phyloP scores from a whole-genome alignment of 768 basidiomycete genomes.

The Clavulina sp. region DNA sequence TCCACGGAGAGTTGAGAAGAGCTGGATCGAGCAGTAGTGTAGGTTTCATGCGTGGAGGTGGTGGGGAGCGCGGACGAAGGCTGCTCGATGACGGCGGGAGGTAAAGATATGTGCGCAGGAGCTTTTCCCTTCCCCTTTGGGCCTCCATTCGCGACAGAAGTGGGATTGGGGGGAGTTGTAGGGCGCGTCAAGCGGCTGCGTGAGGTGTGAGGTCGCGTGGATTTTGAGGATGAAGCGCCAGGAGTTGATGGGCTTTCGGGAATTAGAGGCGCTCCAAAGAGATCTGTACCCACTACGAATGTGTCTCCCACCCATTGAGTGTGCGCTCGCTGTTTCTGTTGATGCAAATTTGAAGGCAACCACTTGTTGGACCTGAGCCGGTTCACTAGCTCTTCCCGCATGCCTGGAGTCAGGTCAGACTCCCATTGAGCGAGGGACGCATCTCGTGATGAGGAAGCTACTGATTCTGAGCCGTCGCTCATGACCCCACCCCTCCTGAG shows the following conservation, averaged over 20 bases:
- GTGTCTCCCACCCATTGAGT: conserved; percentile 48
- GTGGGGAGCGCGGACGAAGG: too few species aligned
- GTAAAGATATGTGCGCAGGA: not conserved
- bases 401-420: conserved; percentile 30
- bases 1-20: too few species aligned
- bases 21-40: too few species aligned
- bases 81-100: not conserved
- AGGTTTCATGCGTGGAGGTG: too few species aligned
- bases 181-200: not conserved
- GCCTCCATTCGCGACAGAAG: not conserved
- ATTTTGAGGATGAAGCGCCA: not conserved
- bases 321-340: conserved; percentile 15
- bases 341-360: not conserved
- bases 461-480: conserved; percentile 6
- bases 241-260: not conserved
- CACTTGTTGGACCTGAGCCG: conserved; percentile 55
- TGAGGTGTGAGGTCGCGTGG: not conserved
- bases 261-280: conserved; percentile 30
- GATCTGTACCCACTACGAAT: conserved; percentile 53
- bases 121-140: not conserved
- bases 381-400: conserved; percentile 38
- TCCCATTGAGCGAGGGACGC: conserved; percentile 32
- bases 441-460: conserved; percentile 21
- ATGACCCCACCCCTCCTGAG: too few species aligned
- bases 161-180: not conserved